Conservation (phyloP, 306 rosid genomes). For the Quercus suber region DNA sequence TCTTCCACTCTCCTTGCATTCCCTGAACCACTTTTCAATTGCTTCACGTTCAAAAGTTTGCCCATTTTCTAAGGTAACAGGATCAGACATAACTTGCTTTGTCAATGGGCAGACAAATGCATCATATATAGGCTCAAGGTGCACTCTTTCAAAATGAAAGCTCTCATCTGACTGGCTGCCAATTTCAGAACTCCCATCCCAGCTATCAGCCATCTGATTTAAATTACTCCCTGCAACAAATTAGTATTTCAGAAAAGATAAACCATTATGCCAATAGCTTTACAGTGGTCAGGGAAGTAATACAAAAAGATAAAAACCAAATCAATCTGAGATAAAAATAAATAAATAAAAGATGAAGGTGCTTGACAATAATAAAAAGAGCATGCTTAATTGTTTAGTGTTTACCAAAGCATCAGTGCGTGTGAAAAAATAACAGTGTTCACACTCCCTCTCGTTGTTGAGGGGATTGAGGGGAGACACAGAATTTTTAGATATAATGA, state of each 20-base stretch:
- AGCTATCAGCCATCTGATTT: constrained; percentile 69
- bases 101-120: constrained; percentile 89
- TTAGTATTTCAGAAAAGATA: constrained; percentile 5
- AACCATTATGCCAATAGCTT: background rate
- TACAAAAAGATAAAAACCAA: background rate
- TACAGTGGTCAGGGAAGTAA: background rate
- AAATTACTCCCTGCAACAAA: constrained; percentile 37
- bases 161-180: constrained; percentile 93
- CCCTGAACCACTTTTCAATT: constrained; percentile 94
- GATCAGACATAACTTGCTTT: constrained; percentile 90
- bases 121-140: constrained; percentile 88
- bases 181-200: constrained; percentile 78
- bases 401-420: too few relatives aligned
- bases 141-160: constrained; percentile 61
- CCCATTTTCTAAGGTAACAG: constrained; percentile 85
- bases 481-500: background rate
- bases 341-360: background rate
- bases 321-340: background rate
- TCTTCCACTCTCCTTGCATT: constrained; percentile 83
- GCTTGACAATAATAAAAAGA: too few relatives aligned
- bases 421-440: too few relatives aligned
- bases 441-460: too few relatives aligned
- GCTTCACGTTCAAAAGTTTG: constrained; percentile 94
- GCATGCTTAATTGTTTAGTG: too few relatives aligned
- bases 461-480: background rate